Conservation (phyloP, 768 basidiomycete genomes). For the Termitomyces sp. region DNA sequence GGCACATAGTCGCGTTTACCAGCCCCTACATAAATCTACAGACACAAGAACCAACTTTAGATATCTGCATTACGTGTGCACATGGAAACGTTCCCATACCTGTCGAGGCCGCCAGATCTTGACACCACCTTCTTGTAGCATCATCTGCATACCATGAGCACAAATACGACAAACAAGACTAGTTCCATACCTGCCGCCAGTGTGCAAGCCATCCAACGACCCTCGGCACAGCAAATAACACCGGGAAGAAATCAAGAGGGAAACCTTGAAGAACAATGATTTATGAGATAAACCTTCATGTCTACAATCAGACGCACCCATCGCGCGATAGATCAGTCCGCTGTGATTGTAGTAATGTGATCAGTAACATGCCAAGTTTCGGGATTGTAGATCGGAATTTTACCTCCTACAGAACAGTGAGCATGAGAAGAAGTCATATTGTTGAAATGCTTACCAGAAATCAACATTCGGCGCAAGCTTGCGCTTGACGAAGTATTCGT, state of each 20-base stretch:
- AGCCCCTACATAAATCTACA: conserved; percentile 73
- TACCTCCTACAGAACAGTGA: conserved; percentile 46
- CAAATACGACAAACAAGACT: neutral
- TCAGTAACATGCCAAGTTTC: neutral
- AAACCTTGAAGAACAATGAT: conserved; percentile 51
- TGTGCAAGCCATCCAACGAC: conserved; percentile 93
- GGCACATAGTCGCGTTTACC: conserved; percentile 71
- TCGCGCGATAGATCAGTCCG: conserved; percentile 85
- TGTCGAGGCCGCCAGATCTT: conserved; percentile 92
- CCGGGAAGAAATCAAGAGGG: conserved; percentile 92
- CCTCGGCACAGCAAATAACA: conserved; percentile 86
- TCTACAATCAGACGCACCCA: conserved; percentile 46
- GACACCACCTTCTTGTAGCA: conserved; percentile 83
- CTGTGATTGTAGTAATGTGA: conserved; percentile 27
- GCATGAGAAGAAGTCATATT: conserved; percentile 4
- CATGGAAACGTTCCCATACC: conserved; percentile 30
- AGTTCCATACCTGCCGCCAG: conserved; percentile 66
- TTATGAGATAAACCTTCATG: neutral
- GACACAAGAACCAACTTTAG: neutral
- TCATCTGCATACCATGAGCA: conserved; percentile 51
- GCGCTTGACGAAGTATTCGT: conserved; percentile 82
- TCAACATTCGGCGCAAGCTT: conserved; percentile 88
- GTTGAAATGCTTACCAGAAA: conserved; percentile 57
- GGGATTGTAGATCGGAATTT: conserved; percentile 9
- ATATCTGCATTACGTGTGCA: neutral